Base-by-base conservation (phyloP, 805 yeast species). In the Candida easanensis region DNA sequence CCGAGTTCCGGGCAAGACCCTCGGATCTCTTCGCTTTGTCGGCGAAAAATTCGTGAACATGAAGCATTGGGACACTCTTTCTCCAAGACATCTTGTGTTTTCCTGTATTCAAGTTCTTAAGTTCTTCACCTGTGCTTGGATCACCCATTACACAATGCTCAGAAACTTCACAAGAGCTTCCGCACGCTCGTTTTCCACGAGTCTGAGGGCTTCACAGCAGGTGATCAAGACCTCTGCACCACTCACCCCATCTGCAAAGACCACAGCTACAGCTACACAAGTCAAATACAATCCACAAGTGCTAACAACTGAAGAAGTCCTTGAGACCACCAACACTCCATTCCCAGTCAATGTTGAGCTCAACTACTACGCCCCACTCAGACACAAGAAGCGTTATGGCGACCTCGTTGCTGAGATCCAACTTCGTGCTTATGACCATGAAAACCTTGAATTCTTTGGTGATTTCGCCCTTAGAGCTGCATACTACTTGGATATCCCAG, bases 391-490 rank as follows among this genome's bases (percentile, higher is more conserved):
- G 23, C 79, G 79, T 23, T 77, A 86, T 54, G 90, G 93, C 4
- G 80, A 87, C 60, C 69, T 80, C 45, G 89, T 84, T 17, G 95
- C 95, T n/a, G 84, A 79, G 49, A 59, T 91, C 33, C 79, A 79
- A 36, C 73, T 91, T 53, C 77, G 84, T 51, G 83, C 91, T 9
- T 84, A 77, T 62, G 85, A 83, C 46, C 74, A 77, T 42, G 79
- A 79, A 46, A 84, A 82, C 55, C 63, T 91, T 48, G 85, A 84
- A 36, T 77, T 90, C 51, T 83, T 82, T 50, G 73, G 86, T 22
- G 95, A 91, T 64, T 93, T 93, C 64, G 87, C 93, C 4, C 70
- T 85, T 43, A 79, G 99, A 65, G 88, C 89, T 0, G 98, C 96
- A 0, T 93, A 77, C 62, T 93, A 86, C 65, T 69, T 93, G 54